A percentile compares a stretch with the other conserved stretches of the same genome.
These are phyloP conservation scores for Coniochaeta sp. DNA, from an alignment of 2,329 filamentous ascomycete species.

Conservation along the genomic window DNA sequence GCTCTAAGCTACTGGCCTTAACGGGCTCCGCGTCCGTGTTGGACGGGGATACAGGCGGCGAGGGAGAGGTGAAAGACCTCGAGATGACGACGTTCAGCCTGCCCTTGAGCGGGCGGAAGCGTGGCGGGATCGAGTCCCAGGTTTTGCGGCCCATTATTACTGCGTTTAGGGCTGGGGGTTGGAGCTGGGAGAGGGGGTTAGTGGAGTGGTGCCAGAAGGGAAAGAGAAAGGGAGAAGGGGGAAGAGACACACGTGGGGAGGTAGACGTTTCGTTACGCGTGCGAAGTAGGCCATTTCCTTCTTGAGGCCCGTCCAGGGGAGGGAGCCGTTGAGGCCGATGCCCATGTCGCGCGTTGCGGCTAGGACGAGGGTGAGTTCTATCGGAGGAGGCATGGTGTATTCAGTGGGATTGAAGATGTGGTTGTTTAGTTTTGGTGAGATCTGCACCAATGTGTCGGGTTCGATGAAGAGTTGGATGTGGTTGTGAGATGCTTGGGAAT, in stretches of 20 bases:
- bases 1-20: conserved; percentile 50
- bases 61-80: conserved; percentile 31
- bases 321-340: conserved; percentile 69
- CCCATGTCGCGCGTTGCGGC: conserved; percentile 88
- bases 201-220: background rate
- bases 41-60: conserved; percentile 12
- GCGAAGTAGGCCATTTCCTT: conserved; percentile 96
- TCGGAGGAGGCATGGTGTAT: conserved; percentile 13
- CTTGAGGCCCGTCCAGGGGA: conserved; percentile 85
- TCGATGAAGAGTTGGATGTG: background rate
- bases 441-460: too few relatives aligned
- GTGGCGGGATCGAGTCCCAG: conserved; percentile 80
- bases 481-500: background rate
- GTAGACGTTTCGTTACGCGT: conserved; percentile 69
- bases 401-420: background rate
- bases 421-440: background rate
- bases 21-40: conserved; percentile 49
- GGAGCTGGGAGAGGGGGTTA: conserved; percentile 21
- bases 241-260: conserved; percentile 20
- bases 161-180: conserved; percentile 49
- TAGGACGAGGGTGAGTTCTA: conserved; percentile 81
- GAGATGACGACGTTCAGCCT: conserved; percentile 79
- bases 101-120: conserved; percentile 71
- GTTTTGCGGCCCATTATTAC: conserved; percentile 98
- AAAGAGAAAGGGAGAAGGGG: background rate